These are phyloP conservation scores for Erigeron canadensis DNA, from an alignment of 129 eudicot species.

Conservation along the genomic window DNA sequence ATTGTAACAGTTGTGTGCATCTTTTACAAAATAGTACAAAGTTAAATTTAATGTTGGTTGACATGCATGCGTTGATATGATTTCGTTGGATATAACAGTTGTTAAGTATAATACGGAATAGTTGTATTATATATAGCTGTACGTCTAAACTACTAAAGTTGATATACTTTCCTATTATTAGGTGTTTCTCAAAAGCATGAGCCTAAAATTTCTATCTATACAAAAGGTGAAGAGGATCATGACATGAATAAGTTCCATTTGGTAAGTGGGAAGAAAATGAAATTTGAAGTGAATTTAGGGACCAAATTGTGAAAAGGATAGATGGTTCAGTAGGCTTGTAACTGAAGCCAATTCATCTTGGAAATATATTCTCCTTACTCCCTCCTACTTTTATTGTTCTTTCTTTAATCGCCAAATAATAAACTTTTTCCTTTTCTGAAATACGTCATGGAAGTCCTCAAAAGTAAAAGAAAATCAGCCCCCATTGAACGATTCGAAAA, in stretches of 20 bases:
- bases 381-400: conserved; percentile 25
- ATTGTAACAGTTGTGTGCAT: neutral
- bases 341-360: conserved; percentile 18
- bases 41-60: no score
- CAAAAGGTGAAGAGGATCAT: conserved; percentile 14
- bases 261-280: conserved; percentile 9
- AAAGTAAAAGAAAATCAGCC: conserved; percentile 28
- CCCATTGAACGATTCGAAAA: conserved; percentile 21
- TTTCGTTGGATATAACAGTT: no score
- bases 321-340: conserved; percentile 8
- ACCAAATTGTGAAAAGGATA: conserved; percentile 14
- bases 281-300: conserved; percentile 15
- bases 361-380: conserved; percentile 4
- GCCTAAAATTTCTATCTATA: conserved; percentile 1
- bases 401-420: conserved; percentile 31
- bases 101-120: no score
- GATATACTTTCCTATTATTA: neutral
- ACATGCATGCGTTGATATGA: no score
- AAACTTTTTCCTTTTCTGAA: neutral
- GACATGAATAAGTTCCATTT: conserved; percentile 1
- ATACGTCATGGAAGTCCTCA: conserved; percentile 9
- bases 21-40: neutral
- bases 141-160: neutral
- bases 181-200: neutral
- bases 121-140: no score